A percentile compares a stretch with the other conserved stretches of the same genome.
phyloP scores from a whole-genome alignment of 1,284 basidiomycete genomes.

The Hemileia vastatrix region DNA sequence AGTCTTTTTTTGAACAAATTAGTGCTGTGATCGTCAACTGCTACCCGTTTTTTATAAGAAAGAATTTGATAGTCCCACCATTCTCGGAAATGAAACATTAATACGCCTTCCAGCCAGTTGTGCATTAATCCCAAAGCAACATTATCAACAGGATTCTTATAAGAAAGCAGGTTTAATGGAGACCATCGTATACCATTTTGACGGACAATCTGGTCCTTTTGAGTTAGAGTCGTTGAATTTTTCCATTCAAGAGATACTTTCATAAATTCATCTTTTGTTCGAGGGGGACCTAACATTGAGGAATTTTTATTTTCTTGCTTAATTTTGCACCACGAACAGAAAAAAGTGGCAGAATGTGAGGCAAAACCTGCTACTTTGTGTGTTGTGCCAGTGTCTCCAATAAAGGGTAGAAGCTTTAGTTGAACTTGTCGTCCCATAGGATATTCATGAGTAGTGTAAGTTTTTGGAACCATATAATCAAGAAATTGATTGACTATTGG shows the following conservation, averaged over 20 bases:
- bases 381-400: not conserved
- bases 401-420: not conserved
- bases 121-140: not conserved
- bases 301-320: no score
- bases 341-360: not conserved
- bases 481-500: not conserved
- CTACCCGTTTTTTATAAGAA: no score
- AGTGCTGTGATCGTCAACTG: no score
- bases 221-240: not conserved
- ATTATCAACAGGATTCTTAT: not conserved
- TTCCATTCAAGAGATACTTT: no score
- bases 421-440: not conserved
- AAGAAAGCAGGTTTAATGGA: not conserved
- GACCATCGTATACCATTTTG: not conserved
- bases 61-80: no score
- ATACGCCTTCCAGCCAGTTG: not conserved
- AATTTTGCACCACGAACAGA: slow-evolving; percentile 9
- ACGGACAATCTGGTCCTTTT: not conserved
- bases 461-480: no score
- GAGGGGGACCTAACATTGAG: no score
- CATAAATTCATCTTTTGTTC: no score
- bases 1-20: no score
- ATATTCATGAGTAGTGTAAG: not conserved
- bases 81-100: not conserved
- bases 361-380: not conserved